Evolutionary conservation across 257 asterid genomes (phyloP), one percentile per base, ranked within the genome.

Genomic region (Ehretia macrophylla): DNA sequence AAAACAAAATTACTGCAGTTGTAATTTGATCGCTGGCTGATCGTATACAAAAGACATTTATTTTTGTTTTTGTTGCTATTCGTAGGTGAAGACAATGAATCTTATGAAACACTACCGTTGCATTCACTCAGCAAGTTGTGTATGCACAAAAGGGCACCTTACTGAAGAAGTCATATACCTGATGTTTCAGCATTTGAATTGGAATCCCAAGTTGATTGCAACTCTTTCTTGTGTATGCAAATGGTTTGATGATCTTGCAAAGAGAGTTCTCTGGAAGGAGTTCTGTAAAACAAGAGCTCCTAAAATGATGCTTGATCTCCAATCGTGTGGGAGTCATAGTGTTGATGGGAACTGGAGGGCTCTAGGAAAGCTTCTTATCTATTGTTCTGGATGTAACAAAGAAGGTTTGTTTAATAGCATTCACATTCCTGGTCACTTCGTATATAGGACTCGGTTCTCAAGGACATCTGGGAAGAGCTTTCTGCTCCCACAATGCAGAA

Each of bases 281-380:
- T 92, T 86, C 69, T 92, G 98, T 74, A 88, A 82, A 68, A 86
- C 95, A 2, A 78, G 98, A 44, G 97, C 98, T 49, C 98, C 97
- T 4, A 92, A 81, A 64, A 92, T 92, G 97, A 88, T 82, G 95
- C 82, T 81, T n/a, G 98, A 92, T 72, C 66, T 88, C 63, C 96
- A 92, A 66, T 82, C 90, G 5, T 71, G 94, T 46, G 98, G 98
- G 44, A 86, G 87, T 59, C 98, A 88, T 51, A 86, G 81, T 42
- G 83, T 89, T 10, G 96, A 93, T 59, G 97, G 99, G 4, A 89
- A 85, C 77, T 93, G 99, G 99, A 79, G 97, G 62, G 99, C 97
- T 20, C 97, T 93, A 3, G 99, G 90, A 3, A 93, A 89, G 78
- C 81, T 89, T 51, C 94, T 93, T 72, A 79, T 85, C 27, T 85